Conservation (phyloP, 306 rosid genomes). For the Cicer yamashitae region DNA sequence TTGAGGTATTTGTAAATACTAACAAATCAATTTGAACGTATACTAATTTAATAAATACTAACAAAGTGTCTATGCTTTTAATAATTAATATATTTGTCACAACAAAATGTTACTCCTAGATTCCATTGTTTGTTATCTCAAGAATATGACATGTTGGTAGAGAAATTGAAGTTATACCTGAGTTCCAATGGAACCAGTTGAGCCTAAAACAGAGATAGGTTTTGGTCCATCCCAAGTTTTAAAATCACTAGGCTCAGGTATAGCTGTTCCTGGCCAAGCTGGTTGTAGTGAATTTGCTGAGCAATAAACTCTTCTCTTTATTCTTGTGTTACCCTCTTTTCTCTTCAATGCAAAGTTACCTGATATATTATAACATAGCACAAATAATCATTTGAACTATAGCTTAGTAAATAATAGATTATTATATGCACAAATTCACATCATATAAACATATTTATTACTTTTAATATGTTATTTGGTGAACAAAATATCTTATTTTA, state of each 20-base stretch:
- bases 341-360: slow-evolving; percentile 64
- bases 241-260: slow-evolving; percentile 54
- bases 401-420: background rate
- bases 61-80: too few relatives aligned
- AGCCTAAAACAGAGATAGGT: slow-evolving; percentile 86
- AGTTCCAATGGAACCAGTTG: slow-evolving; percentile 97
- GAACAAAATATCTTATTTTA: background rate
- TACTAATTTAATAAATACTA: too few relatives aligned
- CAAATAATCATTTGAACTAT: background rate
- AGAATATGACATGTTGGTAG: background rate
- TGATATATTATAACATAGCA: slow-evolving; percentile 21
- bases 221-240: slow-evolving; percentile 82
- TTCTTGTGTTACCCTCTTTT: slow-evolving; percentile 52
- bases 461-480: too few relatives aligned
- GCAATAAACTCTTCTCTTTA: slow-evolving; percentile 62
- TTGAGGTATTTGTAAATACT: too few relatives aligned
- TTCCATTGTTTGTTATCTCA: too few relatives aligned
- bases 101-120: too few relatives aligned
- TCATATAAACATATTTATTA: background rate
- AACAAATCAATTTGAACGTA: too few relatives aligned
- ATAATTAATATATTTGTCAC: too few relatives aligned
- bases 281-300: slow-evolving; percentile 69
- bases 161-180: slow-evolving; percentile 58
- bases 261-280: slow-evolving; percentile 97
- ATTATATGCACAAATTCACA: background rate